Evolutionary conservation across 768 basidiomycete genomes (phyloP), one percentile per base, ranked within the genome.

Genomic region (Mycena floridula): DNA sequence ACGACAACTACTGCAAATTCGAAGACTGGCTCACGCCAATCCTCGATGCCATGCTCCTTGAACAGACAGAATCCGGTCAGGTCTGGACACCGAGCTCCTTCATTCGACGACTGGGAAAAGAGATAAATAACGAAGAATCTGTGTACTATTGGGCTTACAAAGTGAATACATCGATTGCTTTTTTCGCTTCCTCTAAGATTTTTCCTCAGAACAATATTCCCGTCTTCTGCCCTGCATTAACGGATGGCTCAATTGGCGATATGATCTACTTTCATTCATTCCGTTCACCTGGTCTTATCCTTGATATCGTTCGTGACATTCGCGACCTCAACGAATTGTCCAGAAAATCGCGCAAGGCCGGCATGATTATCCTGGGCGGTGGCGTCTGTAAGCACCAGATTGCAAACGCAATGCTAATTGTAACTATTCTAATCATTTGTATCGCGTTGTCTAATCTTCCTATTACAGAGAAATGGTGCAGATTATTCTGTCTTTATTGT

Each of bases 231-330:
- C 96, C 96, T 20, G 96, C 96, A 1, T 68, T 99, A 39, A 99
- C 96, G 22, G 96, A 99, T 58, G 96, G 96, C 9, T 98, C 96
- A 0, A 76, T 99, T 45, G 96, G 96, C 45, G 96, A 99, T 63
- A 97, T 98, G 94, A 84, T 98, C 28, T 99, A 97, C 66, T 98
- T 98, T 61, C 96, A 98, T 66, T 94, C 93, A 11, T 99, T 93
- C 74, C 77, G 80, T 49, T 79, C 77, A 36, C 89, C 89, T 1
- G 87, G 85, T 9, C 74, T 99, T 40, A 68, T 88, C 18, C 69
- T 99, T 48, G 96, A 99, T 59, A 96, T 99, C 50, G 94, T 98
- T 11, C 77, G 81, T 52, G 96, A 99, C 60, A 97, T 99, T 45
- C 82, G 94, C 18, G 72, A 77, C 28, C 68, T 99, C 26, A 99